Evolutionary conservation across 768 basidiomycete species (phyloP).

Genomic region (Hygrophoropsis aurantiaca): DNA sequence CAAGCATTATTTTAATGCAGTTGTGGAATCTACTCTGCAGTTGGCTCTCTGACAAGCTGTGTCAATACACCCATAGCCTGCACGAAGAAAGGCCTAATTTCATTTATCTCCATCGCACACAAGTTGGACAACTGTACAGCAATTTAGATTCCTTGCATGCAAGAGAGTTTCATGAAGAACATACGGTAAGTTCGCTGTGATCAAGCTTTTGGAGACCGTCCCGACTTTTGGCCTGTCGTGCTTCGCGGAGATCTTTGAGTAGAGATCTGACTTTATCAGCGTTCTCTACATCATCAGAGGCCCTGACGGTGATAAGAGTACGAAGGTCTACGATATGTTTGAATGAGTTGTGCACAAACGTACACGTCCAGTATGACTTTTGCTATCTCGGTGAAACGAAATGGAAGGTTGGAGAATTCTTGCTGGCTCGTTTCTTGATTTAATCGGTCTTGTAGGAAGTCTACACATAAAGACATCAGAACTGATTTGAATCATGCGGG

Average conservation of each 20-base stretch:
- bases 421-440: constrained; percentile 70
- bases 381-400: constrained; percentile 86
- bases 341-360: too few species aligned
- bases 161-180: constrained; percentile 22
- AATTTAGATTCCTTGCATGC: background rate
- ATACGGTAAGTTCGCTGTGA: constrained; percentile 76
- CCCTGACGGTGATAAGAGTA: constrained; percentile 47
- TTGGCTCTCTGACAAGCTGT: constrained; percentile 42
- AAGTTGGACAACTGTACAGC: constrained; percentile 71
- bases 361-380: constrained; percentile 94
- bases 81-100: constrained; percentile 86
- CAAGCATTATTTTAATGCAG: too few species aligned
- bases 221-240: constrained; percentile 90
- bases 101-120: constrained; percentile 91
- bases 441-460: constrained; percentile 76
- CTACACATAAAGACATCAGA: constrained; percentile 38
- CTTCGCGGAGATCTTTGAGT: constrained; percentile 94
- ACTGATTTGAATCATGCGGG: background rate
- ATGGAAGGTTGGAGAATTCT: constrained; percentile 79
- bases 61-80: constrained; percentile 76
- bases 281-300: constrained; percentile 84
- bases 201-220: constrained; percentile 81
- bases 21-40: constrained; percentile 6
- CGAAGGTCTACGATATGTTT: too few species aligned
- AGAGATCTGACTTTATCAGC: constrained; percentile 83